phyloP scores from a whole-genome alignment of 2,329 filamentous ascomycete species.

The Berkeleyomyces basicola region DNA sequence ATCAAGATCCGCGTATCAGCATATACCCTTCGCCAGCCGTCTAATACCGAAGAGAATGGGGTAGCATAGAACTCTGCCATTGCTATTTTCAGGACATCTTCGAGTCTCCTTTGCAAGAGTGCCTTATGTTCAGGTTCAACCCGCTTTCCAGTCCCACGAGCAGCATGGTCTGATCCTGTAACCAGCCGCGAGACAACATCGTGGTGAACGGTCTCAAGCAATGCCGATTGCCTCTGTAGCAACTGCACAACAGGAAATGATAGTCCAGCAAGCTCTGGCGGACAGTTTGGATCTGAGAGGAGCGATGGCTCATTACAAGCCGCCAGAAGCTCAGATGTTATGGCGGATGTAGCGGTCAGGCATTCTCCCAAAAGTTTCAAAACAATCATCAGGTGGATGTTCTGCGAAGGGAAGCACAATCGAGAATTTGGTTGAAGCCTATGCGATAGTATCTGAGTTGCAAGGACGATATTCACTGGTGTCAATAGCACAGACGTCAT shows the following conservation, averaged over 20 bases:
- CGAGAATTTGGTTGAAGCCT: not conserved
- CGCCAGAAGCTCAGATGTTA: slow-evolving; percentile 3
- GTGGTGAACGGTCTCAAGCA: not conserved
- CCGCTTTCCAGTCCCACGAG: not conserved
- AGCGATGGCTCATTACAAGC: not conserved
- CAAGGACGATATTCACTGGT: too few relatives aligned
- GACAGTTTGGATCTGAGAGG: not conserved
- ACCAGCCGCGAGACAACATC: not conserved
- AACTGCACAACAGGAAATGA: slow-evolving; percentile 8
- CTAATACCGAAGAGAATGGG: slow-evolving; percentile 28
- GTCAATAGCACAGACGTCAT: too few relatives aligned
- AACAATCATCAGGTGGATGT: not conserved
- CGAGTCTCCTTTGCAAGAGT: slow-evolving; percentile 5
- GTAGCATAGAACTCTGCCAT: slow-evolving; percentile 10
- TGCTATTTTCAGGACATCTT: slow-evolving; percentile 10
- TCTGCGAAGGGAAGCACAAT: not conserved
- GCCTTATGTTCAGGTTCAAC: not conserved
- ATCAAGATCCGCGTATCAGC: slow-evolving; percentile 53
- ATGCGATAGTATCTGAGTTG: too few relatives aligned
- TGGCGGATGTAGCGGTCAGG: not conserved
- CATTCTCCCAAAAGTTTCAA: not conserved
- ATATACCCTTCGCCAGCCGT: slow-evolving; percentile 54
- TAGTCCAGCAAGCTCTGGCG: slow-evolving; percentile 5
- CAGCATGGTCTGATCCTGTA: not conserved
- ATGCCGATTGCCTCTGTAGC: slow-evolving; percentile 8